Conservation (phyloP, 257 asterid genomes). For the Gardenia jasminoides region DNA sequence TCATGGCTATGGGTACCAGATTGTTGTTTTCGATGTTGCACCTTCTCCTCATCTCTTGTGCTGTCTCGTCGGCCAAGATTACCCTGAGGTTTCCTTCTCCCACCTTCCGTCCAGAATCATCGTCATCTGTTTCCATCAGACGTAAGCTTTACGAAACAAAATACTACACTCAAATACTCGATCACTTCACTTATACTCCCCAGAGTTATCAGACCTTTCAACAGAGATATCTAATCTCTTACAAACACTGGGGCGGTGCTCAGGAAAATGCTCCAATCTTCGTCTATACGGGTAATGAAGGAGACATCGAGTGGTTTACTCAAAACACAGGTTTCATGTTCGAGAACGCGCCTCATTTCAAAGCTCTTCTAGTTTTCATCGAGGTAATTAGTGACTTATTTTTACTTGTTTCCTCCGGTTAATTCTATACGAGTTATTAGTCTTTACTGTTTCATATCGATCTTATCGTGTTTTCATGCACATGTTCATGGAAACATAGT, state of each 20-base stretch:
- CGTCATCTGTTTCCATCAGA: conserved; percentile 9
- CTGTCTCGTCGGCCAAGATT: conserved; percentile 9
- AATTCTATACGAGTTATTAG: no score
- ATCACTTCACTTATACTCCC: conserved; percentile 79
- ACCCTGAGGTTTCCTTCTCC: conserved; percentile 28
- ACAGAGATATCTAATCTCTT: conserved; percentile 69
- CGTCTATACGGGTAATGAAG: conserved; percentile 92
- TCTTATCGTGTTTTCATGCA: not conserved
- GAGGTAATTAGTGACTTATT: conserved; percentile 46
- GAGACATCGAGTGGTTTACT: conserved; percentile 85
- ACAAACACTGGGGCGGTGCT: conserved; percentile 73
- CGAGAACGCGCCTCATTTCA: conserved; percentile 62
- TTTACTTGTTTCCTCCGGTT: not conserved
- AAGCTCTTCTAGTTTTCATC: conserved; percentile 74
- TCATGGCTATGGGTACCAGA: conserved; percentile 6
- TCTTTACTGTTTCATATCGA: not conserved
- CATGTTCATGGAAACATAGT: not conserved
- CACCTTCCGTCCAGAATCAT: conserved; percentile 30
- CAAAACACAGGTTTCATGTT: conserved; percentile 96
- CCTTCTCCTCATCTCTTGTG: conserved; percentile 3
- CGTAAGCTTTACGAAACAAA: conserved; percentile 42
- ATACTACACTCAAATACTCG: conserved; percentile 72
- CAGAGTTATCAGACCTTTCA: conserved; percentile 70
- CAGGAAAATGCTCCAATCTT: conserved; percentile 64
- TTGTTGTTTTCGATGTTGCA: not conserved